Conservation (phyloP, 148 eudicot species). For the Rhododendron simsii region DNA sequence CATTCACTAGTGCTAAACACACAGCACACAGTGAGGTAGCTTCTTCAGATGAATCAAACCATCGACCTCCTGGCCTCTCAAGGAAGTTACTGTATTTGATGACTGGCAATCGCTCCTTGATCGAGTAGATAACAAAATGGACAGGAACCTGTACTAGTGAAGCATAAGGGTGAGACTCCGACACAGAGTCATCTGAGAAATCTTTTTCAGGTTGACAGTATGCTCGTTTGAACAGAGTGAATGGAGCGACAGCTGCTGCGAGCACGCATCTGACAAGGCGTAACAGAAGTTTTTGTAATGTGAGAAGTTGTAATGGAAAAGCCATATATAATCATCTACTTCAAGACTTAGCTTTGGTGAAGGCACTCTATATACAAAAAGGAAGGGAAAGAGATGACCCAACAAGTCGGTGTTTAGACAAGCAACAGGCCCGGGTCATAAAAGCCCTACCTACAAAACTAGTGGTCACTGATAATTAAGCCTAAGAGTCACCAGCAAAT, state of each 20-base stretch:
- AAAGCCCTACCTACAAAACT: not conserved
- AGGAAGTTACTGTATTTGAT: not conserved
- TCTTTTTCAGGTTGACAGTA: not conserved
- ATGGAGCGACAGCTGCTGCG: not conserved
- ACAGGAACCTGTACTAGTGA: conserved; percentile 1
- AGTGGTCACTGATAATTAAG: not conserved
- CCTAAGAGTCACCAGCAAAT: not conserved
- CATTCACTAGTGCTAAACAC: conserved; percentile 6
- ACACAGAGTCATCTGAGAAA: not conserved
- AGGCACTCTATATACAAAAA: not conserved
- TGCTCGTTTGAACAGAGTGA: not conserved
- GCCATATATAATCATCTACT: not conserved
- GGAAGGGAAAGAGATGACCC: not conserved
- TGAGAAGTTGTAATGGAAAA: not conserved
- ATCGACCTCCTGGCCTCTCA: not conserved
- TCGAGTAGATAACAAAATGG: not conserved
- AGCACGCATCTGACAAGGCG: not conserved
- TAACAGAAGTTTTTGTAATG: not conserved
- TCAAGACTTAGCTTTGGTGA: not conserved
- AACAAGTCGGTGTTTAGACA: not conserved
- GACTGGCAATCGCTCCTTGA: not conserved
- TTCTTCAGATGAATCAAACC: not conserved
- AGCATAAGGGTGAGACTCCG: not conserved
- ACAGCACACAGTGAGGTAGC: conserved; percentile 9
- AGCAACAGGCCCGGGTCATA: not conserved